phyloP scores from a whole-genome alignment of 495 filamentous ascomycete species.

The Pseudomonodictys pantanalensis region DNA sequence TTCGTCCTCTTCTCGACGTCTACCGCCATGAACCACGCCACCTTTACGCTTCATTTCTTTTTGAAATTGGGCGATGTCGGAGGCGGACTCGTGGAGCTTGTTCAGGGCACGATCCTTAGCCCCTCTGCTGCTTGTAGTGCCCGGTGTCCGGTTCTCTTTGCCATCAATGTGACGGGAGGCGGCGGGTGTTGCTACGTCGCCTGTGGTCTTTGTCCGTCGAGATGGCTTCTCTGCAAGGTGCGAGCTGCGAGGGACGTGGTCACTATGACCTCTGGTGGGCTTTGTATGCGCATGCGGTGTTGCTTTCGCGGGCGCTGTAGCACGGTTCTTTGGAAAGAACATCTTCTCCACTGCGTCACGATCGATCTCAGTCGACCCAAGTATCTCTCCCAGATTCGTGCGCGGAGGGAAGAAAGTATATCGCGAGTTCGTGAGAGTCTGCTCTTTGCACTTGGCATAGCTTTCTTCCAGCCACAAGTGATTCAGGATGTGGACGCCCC shows the following conservation, averaged over 20 bases:
- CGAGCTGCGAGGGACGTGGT: slow-evolving; percentile 13
- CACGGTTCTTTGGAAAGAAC: slow-evolving; percentile 43
- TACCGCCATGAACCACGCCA: slow-evolving; percentile 73
- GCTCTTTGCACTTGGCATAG: slow-evolving; percentile 79
- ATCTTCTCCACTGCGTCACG: slow-evolving; percentile 54
- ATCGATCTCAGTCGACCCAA: slow-evolving; percentile 77
- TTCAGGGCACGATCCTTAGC: slow-evolving; percentile 81
- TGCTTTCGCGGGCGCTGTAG: slow-evolving; percentile 2
- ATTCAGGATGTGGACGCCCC: slow-evolving; percentile 86
- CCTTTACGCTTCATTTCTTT: slow-evolving; percentile 89
- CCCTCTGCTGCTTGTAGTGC: slow-evolving; percentile 72
- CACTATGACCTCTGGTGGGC: background rate
- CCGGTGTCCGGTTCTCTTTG: slow-evolving; percentile 87
- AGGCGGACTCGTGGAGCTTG: slow-evolving; percentile 69
- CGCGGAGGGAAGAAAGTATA: slow-evolving; percentile 80
- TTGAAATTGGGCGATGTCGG: slow-evolving; percentile 84
- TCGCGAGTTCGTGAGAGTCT: slow-evolving; percentile 61
- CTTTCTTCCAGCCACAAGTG: slow-evolving; percentile 98
- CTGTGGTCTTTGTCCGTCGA: slow-evolving; percentile 7
- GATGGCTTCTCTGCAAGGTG: slow-evolving; percentile 22
- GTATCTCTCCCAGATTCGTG: slow-evolving; percentile 89
- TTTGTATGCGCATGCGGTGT: slow-evolving; percentile 6
- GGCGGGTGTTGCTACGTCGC: slow-evolving; percentile 48
- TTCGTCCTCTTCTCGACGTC: slow-evolving; percentile 49
- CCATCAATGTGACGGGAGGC: slow-evolving; percentile 48